Percentiles rank a stretch among this genome's conserved stretches.
Conservation (phyloP, 176 grass and related monocot species). For the Oryza brachyantha region DNA sequence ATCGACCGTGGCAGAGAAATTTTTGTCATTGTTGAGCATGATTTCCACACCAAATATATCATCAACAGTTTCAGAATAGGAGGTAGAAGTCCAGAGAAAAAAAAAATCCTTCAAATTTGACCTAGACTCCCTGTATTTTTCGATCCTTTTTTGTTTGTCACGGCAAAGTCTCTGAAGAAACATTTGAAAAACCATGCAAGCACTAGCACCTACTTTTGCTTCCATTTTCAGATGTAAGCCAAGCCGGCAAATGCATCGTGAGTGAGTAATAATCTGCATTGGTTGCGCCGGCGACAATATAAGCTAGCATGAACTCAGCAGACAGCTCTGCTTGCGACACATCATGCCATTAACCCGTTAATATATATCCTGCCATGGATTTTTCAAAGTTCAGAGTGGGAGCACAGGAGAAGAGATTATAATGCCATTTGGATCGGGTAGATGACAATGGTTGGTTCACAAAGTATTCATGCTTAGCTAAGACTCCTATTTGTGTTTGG, state of each 20-base stretch:
- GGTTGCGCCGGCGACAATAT: not conserved
- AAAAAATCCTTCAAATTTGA: not conserved
- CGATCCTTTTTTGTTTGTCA: not conserved
- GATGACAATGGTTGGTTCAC: constrained; percentile 18
- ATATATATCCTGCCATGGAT: not conserved
- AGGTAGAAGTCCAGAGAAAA: not conserved
- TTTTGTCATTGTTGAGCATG: not conserved
- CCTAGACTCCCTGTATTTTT: not conserved
- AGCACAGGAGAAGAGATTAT: not conserved
- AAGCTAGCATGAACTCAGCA: not conserved
- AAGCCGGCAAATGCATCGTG: not conserved
- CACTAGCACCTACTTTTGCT: not conserved
- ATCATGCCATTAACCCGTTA: constrained; percentile 11
- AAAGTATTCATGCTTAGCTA: constrained; percentile 16
- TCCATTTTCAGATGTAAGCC: not conserved
- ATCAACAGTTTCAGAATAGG: not conserved
- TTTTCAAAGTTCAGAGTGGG: no score
- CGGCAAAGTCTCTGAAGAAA: not conserved
- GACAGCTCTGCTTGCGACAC: constrained; percentile 11
- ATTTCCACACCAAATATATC: not conserved
- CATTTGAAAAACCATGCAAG: not conserved
- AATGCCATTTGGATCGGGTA: not conserved
- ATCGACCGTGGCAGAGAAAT: not conserved
- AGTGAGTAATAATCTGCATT: not conserved
- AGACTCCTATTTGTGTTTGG: not conserved